A percentile compares a stretch with the other conserved stretches of the same genome.
phyloP scores from a whole-genome alignment of 331 rosid genomes.

The Quercus phellos region DNA sequence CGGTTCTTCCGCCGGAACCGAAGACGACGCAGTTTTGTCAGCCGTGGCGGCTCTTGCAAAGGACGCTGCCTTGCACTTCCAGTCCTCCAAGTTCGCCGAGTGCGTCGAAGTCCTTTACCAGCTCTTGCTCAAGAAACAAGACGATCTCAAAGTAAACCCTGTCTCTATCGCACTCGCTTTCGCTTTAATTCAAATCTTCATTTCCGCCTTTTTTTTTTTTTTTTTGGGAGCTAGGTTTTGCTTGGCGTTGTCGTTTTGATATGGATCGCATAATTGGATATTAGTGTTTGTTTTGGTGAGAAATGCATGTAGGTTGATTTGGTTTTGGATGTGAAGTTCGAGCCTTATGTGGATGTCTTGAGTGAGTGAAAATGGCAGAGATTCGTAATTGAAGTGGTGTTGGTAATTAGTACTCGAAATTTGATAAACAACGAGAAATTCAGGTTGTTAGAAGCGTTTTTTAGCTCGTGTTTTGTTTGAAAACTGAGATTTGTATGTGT shows the following conservation, averaged over 20 bases:
- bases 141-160: slow-evolving; percentile 73
- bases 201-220: neutral
- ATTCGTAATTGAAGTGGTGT: neutral
- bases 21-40: slow-evolving; percentile 57
- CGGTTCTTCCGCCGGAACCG: slow-evolving; percentile 45
- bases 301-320: neutral
- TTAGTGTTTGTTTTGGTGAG: neutral
- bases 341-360: neutral
- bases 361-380: neutral
- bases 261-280: neutral
- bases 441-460: neutral
- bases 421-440: neutral
- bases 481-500: slow-evolving; percentile 2
- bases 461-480: slow-evolving; percentile 5
- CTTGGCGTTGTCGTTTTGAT: neutral
- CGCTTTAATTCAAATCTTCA: slow-evolving; percentile 1
- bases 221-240: neutral
- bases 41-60: slow-evolving; percentile 54
- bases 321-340: neutral
- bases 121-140: slow-evolving; percentile 62
- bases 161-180: neutral
- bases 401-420: neutral
- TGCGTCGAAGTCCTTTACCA: slow-evolving; percentile 68
- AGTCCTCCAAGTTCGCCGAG: slow-evolving; percentile 71
- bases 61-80: slow-evolving; percentile 84